Evolutionary conservation across 768 basidiomycete species (phyloP), one percentile per base, ranked within the genome.

Genomic region (Mrakia frigida): DNA sequence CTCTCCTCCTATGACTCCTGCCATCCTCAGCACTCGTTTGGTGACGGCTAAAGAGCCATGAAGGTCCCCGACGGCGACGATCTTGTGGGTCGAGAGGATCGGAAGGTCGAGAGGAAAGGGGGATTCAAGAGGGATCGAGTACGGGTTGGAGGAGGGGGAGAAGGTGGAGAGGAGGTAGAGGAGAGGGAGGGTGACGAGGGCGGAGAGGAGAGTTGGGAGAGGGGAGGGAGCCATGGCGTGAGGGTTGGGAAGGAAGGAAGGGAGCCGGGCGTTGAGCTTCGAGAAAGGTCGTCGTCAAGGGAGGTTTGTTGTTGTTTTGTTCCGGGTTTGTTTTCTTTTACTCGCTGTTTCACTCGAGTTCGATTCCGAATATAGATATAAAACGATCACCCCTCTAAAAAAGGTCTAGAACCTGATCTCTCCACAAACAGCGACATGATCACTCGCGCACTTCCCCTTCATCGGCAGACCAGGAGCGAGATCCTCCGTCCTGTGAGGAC

Each of bases 41-140:
- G 94, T 90, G 82, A 95, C 96, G 0, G 86, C 85, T 39, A 92
- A 81, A 84, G 97, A 94, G 0, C 96, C 94, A 80, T 98, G 96
- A 46, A 98, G 84, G 80, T 98, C 96, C 0, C 94, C 94, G 0
- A 97, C 90, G 16, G 93, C 94, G 0, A 96, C 89, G 33, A 98
- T 91, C 74, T 14, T 68, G 67, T 68, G 74, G n/a, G 28, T 31
- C 3, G 50, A 59, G 7, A 67, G 65, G 50, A 74, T 18, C 23
- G 33, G 74, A 14, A 37, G 74, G 50, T 50, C 28, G 3, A 37
- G 9, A 11, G 31, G 52, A 18, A 37, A 37, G 28, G 65, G 67
- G n/a, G 65, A 68, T 50, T 50, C 18, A 23, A 21, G 23, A 6
- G 63, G 60, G 43, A 13, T 37, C 1, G 33, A 68, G 50, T 37